These are phyloP conservation scores for Pyrus betulifolia DNA, from an alignment of 306 rosid genomes.

Conservation along the genomic window DNA sequence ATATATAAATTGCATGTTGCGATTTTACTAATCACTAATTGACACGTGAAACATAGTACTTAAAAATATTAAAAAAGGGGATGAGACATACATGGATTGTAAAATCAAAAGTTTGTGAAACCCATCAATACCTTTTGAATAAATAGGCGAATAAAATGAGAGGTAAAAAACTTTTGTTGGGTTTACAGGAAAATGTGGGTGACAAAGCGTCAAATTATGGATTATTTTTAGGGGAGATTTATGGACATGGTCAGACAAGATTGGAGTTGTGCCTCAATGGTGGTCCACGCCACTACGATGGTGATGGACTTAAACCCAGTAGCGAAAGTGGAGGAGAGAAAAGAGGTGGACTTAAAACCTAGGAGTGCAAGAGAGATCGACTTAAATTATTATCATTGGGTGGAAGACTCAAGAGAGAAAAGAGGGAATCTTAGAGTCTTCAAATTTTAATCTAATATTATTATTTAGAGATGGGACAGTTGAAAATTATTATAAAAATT, in stretches of 20 bases:
- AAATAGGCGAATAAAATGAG: no score
- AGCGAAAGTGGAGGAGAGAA: no score
- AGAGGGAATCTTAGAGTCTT: no score
- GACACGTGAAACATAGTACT: not conserved
- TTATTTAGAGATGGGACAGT: no score
- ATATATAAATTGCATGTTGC: not conserved
- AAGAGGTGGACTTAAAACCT: no score
- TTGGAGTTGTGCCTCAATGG: not conserved
- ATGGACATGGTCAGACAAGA: not conserved
- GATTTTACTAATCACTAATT: not conserved
- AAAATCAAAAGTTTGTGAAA: conserved; percentile 2
- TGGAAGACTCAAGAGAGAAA: no score
- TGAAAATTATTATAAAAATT: no score
- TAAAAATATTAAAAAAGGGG: not conserved
- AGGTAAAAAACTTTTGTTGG: not conserved
- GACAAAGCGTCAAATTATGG: not conserved
- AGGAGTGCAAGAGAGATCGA: no score
- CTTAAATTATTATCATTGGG: no score
- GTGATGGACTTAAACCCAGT: not conserved
- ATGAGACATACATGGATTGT: not conserved
- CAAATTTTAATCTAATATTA: no score
- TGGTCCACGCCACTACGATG: not conserved
- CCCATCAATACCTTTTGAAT: not conserved
- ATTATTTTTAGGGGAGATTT: not conserved
- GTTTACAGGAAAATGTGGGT: not conserved